Evolutionary conservation across 306 rosid species (phyloP).

Genomic region (Castanea crenata): DNA sequence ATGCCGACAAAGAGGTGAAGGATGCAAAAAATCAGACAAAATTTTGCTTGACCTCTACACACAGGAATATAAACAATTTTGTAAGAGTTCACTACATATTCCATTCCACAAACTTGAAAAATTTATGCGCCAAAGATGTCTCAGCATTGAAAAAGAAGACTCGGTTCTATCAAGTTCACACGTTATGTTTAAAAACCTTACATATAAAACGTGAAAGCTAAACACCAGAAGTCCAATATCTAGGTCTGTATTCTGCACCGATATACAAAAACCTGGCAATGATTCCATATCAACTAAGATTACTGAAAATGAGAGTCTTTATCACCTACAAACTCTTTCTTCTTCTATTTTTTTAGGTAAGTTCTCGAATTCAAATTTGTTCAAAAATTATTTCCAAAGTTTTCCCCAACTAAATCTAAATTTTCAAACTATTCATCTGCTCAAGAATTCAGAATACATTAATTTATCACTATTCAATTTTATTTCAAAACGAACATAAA

Average conservation of each 20-base stretch:
- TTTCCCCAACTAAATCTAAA: background rate
- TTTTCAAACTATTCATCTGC: background rate
- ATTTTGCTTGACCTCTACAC: slow-evolving; percentile 82
- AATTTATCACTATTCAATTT: background rate
- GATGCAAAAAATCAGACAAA: slow-evolving; percentile 63
- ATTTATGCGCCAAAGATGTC: background rate
- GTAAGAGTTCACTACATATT: slow-evolving; percentile 10
- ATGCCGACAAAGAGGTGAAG: slow-evolving; percentile 65
- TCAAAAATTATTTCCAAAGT: too few relatives aligned
- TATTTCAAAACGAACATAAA: background rate
- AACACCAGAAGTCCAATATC: background rate
- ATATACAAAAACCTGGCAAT: background rate
- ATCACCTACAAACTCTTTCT: too few relatives aligned
- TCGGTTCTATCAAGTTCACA: background rate
- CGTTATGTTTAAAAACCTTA: background rate
- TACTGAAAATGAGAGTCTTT: too few relatives aligned
- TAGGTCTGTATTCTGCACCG: slow-evolving; percentile 6
- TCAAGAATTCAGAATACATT: background rate
- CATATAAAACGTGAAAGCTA: background rate
- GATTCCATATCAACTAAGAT: too few relatives aligned
- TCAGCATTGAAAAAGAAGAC: background rate
- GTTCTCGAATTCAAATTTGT: too few relatives aligned
- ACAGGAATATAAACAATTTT: slow-evolving; percentile 30
- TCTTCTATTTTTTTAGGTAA: too few relatives aligned
- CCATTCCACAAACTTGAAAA: background rate